Conservation (phyloP, 345 rosid genomes). For the Salix viminalis region DNA sequence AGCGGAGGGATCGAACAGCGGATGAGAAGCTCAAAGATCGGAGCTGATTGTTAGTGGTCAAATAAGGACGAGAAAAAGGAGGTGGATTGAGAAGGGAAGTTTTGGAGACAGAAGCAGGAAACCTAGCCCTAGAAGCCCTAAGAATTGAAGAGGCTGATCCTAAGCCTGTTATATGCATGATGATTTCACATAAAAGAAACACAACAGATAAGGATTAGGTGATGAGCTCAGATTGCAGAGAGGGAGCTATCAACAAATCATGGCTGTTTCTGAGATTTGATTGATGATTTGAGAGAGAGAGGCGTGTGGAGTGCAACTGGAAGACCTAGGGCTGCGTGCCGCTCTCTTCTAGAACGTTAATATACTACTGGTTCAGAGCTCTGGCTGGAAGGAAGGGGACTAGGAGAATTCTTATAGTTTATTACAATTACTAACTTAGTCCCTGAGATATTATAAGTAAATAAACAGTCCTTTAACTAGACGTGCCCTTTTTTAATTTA, state of each 20-base stretch:
- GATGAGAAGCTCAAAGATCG: slow-evolving; percentile 51
- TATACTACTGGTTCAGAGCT: background rate
- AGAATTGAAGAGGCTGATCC: slow-evolving; percentile 46
- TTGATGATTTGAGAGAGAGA: background rate
- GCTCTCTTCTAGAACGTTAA: background rate
- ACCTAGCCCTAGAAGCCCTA: slow-evolving; percentile 55
- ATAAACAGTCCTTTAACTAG: too few species aligned
- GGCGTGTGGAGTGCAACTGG: slow-evolving; percentile 18
- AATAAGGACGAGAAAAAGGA: slow-evolving; percentile 7
- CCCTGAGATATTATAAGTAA: too few species aligned
- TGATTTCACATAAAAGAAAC: slow-evolving; percentile 17
- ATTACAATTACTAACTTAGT: too few species aligned
- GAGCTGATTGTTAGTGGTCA: slow-evolving; percentile 20
- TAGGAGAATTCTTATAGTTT: background rate
- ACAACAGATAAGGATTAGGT: background rate
- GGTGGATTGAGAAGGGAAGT: background rate
- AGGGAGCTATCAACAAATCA: background rate
- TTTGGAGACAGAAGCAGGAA: slow-evolving; percentile 11
- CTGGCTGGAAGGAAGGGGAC: background rate
- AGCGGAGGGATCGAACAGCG: slow-evolving; percentile 44
- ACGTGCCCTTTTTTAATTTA: too few species aligned
- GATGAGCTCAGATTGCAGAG: background rate
- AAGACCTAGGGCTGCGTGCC: slow-evolving; percentile 18
- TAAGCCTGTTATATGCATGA: slow-evolving; percentile 65
- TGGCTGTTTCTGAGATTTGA: background rate